Evolutionary conservation across 1,284 basidiomycete genomes (phyloP).

Genomic region (Volvariella surrecta): DNA sequence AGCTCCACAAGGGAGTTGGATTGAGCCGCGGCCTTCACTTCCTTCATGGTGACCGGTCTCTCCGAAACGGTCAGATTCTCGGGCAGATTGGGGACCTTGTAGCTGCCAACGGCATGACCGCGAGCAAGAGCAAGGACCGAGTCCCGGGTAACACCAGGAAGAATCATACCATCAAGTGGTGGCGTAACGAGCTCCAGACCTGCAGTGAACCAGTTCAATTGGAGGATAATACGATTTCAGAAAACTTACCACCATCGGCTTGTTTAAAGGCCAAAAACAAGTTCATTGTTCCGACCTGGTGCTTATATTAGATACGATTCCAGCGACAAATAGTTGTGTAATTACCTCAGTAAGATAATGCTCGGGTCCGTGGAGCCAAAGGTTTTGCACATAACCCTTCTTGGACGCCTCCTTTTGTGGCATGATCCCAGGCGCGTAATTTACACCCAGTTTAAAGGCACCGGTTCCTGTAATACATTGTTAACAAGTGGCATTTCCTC

Average conservation of each 20-base stretch:
- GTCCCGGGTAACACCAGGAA: conserved; percentile 95
- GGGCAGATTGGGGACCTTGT: conserved; percentile 53
- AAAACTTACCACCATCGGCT: conserved; percentile 56
- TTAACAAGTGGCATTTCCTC: background rate
- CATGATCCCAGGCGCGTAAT: conserved; percentile 87
- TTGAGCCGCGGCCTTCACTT: conserved; percentile 70
- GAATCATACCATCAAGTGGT: conserved; percentile 90
- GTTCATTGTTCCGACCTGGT: conserved; percentile 88
- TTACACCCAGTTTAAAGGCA: conserved; percentile 86
- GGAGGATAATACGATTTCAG: conserved; percentile 4
- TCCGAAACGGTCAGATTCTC: conserved; percentile 72
- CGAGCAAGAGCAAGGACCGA: conserved; percentile 81
- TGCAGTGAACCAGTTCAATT: conserved; percentile 15
- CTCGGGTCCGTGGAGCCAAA: conserved; percentile 89
- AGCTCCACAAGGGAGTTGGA: conserved; percentile 78
- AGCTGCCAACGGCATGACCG: conserved; percentile 58
- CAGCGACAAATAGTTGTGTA: background rate
- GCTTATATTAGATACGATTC: conserved; percentile 18
- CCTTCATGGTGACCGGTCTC: conserved; percentile 83
- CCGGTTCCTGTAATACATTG: conserved; percentile 55
- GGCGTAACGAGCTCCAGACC: conserved; percentile 83
- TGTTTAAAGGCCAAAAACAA: conserved; percentile 82
- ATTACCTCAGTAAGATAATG: conserved; percentile 74
- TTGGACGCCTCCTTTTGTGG: conserved; percentile 83
- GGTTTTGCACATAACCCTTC: conserved; percentile 88